phyloP scores from a whole-genome alignment of 768 basidiomycete species.

The Mycena latifolia region DNA sequence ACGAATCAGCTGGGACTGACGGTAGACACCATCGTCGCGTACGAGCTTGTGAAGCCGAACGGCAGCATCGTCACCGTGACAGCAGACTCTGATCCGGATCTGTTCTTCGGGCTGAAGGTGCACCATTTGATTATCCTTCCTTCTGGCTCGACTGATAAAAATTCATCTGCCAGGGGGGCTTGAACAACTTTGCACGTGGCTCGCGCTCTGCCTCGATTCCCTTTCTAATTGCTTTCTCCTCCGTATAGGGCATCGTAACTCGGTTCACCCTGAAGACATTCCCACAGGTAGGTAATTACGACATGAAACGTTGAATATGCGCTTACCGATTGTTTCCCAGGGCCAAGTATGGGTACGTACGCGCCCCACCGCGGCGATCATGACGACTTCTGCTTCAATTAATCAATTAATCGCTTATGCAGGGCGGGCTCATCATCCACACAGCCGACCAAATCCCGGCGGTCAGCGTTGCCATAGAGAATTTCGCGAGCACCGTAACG shows the following conservation, averaged over 20 bases:
- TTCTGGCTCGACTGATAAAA: neutral
- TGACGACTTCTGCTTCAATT: no score
- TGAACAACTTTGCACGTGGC: slow-evolving; percentile 68
- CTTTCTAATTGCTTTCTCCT: no score
- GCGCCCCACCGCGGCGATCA: no score
- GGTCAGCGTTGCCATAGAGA: slow-evolving; percentile 51
- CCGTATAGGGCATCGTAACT: slow-evolving; percentile 74
- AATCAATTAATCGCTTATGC: neutral
- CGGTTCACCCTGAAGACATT: slow-evolving; percentile 65
- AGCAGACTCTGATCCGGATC: slow-evolving; percentile 45
- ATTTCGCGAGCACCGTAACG: slow-evolving; percentile 53
- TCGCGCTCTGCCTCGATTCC: no score
- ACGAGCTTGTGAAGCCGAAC: slow-evolving; percentile 68
- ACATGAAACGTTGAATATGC: neutral
- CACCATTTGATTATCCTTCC: neutral
- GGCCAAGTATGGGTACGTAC: no score
- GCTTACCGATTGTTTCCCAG: neutral
- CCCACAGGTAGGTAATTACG: slow-evolving; percentile 55
- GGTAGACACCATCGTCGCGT: slow-evolving; percentile 65
- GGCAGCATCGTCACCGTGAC: slow-evolving; percentile 57
- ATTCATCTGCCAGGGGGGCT: slow-evolving; percentile 63
- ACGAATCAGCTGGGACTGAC: slow-evolving; percentile 73
- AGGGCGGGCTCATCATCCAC: slow-evolving; percentile 65
- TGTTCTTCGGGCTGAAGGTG: slow-evolving; percentile 59
- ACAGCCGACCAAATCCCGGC: slow-evolving; percentile 38